Evolutionary conservation across 148 eudicot species (phyloP), one percentile per base, ranked within the genome.

Genomic region (Drosera capensis): DNA sequence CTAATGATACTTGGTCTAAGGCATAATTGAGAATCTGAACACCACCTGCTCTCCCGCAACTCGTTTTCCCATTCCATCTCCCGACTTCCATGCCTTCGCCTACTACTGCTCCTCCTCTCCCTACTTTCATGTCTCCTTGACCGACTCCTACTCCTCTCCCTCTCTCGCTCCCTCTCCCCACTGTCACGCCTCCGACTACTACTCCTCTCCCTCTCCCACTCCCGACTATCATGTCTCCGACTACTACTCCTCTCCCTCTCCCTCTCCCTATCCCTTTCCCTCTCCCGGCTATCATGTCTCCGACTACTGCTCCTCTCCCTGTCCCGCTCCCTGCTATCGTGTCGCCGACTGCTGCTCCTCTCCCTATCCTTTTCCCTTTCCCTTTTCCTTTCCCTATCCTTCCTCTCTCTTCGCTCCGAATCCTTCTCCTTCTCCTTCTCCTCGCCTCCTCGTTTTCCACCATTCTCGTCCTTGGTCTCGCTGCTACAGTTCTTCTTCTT

Each of bases 31-130:
- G n/a, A n/a, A n/a, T n/a, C n/a, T n/a, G n/a, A n/a, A n/a, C n/a
- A 49, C 56, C 60, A 79, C 94, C 96, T 79, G 82, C 71, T 76
- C 2, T 82, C 96, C 45, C 94, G 65, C 46, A 49, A n/a, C 23
- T 75, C 93, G 19, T 72, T 49, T 40, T 73, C 78, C 48, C 65
- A 55, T 13, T 48, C 51, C 55, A 51, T 60, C 35, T 45, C 58
- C 18, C 51, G 47, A 29, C 28, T n/a, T 14, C 55, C 64, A n/a
- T n/a, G n/a, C n/a, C n/a, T n/a, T n/a, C n/a, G n/a, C n/a, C n/a
- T n/a, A n/a, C n/a, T n/a, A n/a, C n/a, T n/a, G n/a, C n/a, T n/a
- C n/a, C n/a, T n/a, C n/a, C n/a, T n/a, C n/a, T n/a, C n/a, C n/a
- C n/a, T n/a, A n/a, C n/a, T n/a, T n/a, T n/a, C n/a, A n/a, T n/a